Base-by-base conservation (phyloP, 345 rosid species). In the Ceriops tagal region DNA sequence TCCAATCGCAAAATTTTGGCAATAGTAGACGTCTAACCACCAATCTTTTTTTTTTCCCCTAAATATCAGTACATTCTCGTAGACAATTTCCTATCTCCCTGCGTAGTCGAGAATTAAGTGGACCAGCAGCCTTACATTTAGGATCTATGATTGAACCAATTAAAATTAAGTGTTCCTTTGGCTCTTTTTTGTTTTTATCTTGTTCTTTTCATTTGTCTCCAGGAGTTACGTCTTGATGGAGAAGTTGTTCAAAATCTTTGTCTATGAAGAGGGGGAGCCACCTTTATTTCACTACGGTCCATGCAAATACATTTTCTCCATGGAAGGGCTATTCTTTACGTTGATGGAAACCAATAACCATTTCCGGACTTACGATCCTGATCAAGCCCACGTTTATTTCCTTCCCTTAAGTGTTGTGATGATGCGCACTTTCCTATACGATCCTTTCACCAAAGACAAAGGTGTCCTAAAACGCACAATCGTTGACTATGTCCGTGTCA, bases 191-290 rank as follows among this genome's bases (percentile, higher is more conserved):
- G 2, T 67, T 22, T 56, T 5, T 3, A 4, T 31, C 39, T n/a
- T 1, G 8, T 34, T 19, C 43, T 66, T 26, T 6, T 20, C 22
- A n/a, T 46, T 9, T 39, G 26, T 46, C 16, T 34, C 7, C 68
- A 86, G 91, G 83, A 87, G 91, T 68, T 89, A 83, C 70, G 53
- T 79, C 71, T 70, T 83, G 21, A 85, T 89, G 91, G 89, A 89
- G 69, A 83, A 78, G 22, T 58, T 81, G 68, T 86, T 88, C 76
- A 87, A 82, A 78, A 78, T 85, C 27, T 88, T 64, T 61, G 88
- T 85, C 1, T 84, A 87, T 7, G 82, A 84, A 81, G 91, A 91
- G 63, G 92, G 92, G 71, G 89, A 86, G 65, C 86, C 87, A 19
- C 95, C 95, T 0, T 35, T 91, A 11, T 87, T 82, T 72, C 97